phyloP scores from a whole-genome alignment of 345 rosid species.

The rapeseed (Brassica napus) region DNA sequence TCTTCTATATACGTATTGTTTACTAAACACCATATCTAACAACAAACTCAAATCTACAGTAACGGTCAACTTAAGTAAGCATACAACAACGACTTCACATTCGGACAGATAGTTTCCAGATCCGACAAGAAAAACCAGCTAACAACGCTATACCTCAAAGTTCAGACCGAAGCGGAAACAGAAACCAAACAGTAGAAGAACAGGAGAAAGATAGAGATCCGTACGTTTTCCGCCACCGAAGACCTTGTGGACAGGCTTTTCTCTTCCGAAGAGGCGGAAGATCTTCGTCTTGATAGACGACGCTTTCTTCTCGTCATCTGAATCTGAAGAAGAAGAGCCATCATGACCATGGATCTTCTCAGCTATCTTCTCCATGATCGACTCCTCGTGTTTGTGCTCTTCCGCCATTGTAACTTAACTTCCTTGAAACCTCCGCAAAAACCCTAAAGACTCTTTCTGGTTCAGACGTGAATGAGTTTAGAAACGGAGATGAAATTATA shows the following conservation, averaged over 20 bases:
- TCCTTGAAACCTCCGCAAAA: constrained; percentile 38
- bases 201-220: constrained; percentile 28
- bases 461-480: constrained; percentile 24
- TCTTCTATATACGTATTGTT: not conserved
- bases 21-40: not conserved
- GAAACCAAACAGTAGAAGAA: not conserved
- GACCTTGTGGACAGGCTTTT: constrained; percentile 45
- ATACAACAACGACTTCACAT: not conserved
- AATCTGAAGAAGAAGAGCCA: constrained; percentile 45
- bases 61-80: not conserved
- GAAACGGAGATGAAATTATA: constrained; percentile 34
- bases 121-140: not conserved
- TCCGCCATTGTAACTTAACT: constrained; percentile 29
- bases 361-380: constrained; percentile 42
- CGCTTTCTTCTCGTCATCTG: constrained; percentile 42
- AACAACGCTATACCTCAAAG: not conserved
- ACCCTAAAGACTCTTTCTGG: constrained; percentile 8
- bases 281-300: constrained; percentile 42
- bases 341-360: constrained; percentile 47
- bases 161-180: not conserved
- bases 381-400: constrained; percentile 43
- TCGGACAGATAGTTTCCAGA: constrained; percentile 27
- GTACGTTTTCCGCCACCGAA: constrained; percentile 49
- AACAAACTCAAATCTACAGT: not conserved
- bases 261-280: constrained; percentile 78